Evolutionary conservation across 176 grass and related monocot genomes (phyloP), one percentile per base, ranked within the genome.

Genomic region (barley (Hordeum vulgare)): DNA sequence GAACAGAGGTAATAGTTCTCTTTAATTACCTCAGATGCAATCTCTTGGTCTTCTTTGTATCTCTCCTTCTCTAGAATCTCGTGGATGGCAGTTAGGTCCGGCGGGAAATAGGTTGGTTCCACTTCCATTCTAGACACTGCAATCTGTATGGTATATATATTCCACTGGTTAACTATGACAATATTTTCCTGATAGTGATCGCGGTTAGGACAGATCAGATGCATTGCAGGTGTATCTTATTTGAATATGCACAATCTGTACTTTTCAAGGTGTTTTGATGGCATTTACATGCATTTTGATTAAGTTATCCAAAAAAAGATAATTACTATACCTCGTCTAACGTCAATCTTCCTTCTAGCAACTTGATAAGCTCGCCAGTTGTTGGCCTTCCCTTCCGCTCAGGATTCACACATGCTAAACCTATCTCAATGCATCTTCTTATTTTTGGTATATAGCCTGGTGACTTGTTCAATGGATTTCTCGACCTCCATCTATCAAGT

Each of bases 41-140:
- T n/a, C 78, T 80, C 89, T 57, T 97, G 91, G 20, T 97, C 94
- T 81, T 92, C 87, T 60, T 87, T 90, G 64, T 97, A 97, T 65
- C 90, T 87, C 57, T 56, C 77, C 9, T 83, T 86, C 23, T 85
- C 86, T 39, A 97, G 67, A 49, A 97, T 89, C 53, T 94, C 82
- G 85, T 97, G 85, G 81, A 97, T 92, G 9, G 89, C 83, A 67
- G 75, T 78, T 29, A 97, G 77, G 80, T 97, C 87, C 76, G 84
- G 45, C 77, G 81, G 90, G 82, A 87, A 82, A 67, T 87, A 92
- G 31, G 94, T 91, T 87, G 94, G 91, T 51, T 87, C 94, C 78
- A 94, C 94, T 51, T 87, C 94, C 78, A 94, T 86, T 58, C 31
- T 29, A 33, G 62, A 17, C 14, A 4, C 29, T 64, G 13, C 28